phyloP scores from a whole-genome alignment of 2,329 filamentous ascomycete species.

The Pseudocercospora fijiensis region DNA sequence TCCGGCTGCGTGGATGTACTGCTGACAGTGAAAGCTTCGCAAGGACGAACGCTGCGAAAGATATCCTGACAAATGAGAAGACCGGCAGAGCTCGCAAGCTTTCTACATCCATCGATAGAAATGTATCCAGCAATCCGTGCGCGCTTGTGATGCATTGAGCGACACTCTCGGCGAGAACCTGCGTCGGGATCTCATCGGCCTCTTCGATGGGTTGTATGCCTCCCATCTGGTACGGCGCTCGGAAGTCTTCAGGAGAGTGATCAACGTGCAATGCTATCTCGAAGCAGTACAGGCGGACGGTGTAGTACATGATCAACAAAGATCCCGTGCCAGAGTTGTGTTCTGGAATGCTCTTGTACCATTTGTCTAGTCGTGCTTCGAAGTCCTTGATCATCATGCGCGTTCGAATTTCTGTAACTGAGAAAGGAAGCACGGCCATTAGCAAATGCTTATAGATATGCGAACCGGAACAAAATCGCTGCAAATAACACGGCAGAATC shows the following conservation, averaged over 20 bases:
- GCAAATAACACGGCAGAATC: background rate
- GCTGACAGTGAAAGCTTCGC: conserved; percentile 73
- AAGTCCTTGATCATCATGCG: conserved; percentile 65
- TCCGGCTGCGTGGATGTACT: conserved; percentile 61
- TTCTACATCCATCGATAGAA: conserved; percentile 60
- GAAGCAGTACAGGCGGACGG: conserved; percentile 71
- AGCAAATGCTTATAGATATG: background rate
- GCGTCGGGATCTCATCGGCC: conserved; percentile 41
- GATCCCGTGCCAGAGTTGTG: conserved; percentile 49
- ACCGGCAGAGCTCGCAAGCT: conserved; percentile 66
- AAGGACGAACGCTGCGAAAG: conserved; percentile 68
- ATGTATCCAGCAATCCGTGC: conserved; percentile 65
- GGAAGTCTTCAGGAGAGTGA: conserved; percentile 56
- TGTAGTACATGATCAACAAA: conserved; percentile 62
- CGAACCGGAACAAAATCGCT: background rate
- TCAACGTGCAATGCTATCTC: conserved; percentile 71
- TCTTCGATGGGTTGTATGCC: conserved; percentile 42
- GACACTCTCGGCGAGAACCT: conserved; percentile 65
- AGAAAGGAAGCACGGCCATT: background rate
- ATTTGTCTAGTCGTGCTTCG: conserved; percentile 63
- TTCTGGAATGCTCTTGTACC: conserved; percentile 54
- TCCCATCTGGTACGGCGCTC: conserved; percentile 48
- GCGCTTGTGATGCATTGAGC: conserved; percentile 66
- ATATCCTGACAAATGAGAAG: conserved; percentile 68
- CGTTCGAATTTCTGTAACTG: conserved; percentile 60